Conservation (phyloP, 225 moss, liverwort and hornwort genomes). For the Marchantia paleacea region DNA sequence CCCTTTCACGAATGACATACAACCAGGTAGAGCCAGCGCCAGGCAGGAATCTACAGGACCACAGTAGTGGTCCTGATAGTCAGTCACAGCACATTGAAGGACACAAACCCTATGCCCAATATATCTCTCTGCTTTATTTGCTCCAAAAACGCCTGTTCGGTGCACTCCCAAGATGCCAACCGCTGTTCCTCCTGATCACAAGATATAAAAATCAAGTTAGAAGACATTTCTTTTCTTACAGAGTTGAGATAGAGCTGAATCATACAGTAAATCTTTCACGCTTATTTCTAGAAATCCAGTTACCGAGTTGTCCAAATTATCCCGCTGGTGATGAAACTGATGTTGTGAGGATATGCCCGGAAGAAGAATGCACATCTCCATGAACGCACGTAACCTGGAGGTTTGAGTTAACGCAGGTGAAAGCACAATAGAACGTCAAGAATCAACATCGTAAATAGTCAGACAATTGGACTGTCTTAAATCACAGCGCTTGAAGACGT, state of each 20-base stretch:
- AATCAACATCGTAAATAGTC: neutral
- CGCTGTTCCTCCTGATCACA: conserved; percentile 52
- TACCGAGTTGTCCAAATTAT: conserved; percentile 50
- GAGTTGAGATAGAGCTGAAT: neutral
- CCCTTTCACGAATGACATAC: too few species aligned
- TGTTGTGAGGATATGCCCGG: conserved; percentile 67
- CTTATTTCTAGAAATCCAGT: too few species aligned
- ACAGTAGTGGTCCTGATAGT: neutral
- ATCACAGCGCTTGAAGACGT: neutral
- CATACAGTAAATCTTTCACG: neutral
- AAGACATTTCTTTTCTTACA: neutral
- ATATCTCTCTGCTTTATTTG: conserved; percentile 75
- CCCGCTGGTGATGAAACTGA: conserved; percentile 52
- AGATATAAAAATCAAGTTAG: neutral
- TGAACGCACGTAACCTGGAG: conserved; percentile 57
- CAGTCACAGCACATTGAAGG: neutral
- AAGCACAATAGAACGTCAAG: neutral
- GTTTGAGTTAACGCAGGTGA: neutral
- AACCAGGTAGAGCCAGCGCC: too few species aligned
- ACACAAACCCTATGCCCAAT: conserved; percentile 56
- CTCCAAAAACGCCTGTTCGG: conserved; percentile 68
- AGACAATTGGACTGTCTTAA: neutral
- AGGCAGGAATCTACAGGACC: neutral
- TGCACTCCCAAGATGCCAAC: conserved; percentile 76
- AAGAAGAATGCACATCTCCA: conserved; percentile 83